A percentile compares a stretch with the other conserved stretches of the same genome.
phyloP scores from a whole-genome alignment of 495 filamentous ascomycete genomes.

The Penicillium soppii region DNA sequence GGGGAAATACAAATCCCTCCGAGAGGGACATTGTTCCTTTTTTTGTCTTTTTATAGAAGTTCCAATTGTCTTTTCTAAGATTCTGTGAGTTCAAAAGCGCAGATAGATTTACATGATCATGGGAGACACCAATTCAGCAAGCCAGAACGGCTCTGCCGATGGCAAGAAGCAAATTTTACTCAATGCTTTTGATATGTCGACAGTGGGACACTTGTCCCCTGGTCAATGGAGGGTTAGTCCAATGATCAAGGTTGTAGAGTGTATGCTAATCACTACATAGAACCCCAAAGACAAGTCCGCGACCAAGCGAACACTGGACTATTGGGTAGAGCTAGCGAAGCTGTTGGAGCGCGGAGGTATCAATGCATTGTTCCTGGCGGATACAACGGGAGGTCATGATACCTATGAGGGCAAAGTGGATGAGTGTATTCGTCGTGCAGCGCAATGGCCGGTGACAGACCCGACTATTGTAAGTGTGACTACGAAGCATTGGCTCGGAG shows the following conservation, averaged over 20 bases:
- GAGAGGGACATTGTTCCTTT: background rate
- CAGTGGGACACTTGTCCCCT: constrained; percentile 62
- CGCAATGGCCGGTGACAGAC: constrained; percentile 59
- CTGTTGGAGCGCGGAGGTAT: constrained; percentile 58
- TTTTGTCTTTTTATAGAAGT: no score
- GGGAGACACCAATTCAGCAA: constrained; percentile 12
- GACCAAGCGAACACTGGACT: constrained; percentile 54
- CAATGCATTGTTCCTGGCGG: constrained; percentile 60
- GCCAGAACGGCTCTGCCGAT: constrained; percentile 13
- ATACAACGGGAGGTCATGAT: constrained; percentile 59
- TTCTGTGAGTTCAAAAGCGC: no score
- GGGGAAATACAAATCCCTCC: background rate
- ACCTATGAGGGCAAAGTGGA: constrained; percentile 58
- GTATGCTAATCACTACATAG: constrained; percentile 25
- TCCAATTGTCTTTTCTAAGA: no score
- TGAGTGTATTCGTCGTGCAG: constrained; percentile 47
- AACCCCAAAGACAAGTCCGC: constrained; percentile 56
- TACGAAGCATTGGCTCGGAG: background rate
- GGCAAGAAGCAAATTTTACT: constrained; percentile 60
- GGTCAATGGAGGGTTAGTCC: constrained; percentile 59
- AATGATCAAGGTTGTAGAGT: background rate
- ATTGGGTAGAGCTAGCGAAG: constrained; percentile 62
- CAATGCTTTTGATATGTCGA: constrained; percentile 65
- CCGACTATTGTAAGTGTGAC: constrained; percentile 49
- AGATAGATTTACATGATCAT: constrained; percentile 9